Conservation (phyloP, 2,329 filamentous ascomycete genomes). For the Nemania abortiva region DNA sequence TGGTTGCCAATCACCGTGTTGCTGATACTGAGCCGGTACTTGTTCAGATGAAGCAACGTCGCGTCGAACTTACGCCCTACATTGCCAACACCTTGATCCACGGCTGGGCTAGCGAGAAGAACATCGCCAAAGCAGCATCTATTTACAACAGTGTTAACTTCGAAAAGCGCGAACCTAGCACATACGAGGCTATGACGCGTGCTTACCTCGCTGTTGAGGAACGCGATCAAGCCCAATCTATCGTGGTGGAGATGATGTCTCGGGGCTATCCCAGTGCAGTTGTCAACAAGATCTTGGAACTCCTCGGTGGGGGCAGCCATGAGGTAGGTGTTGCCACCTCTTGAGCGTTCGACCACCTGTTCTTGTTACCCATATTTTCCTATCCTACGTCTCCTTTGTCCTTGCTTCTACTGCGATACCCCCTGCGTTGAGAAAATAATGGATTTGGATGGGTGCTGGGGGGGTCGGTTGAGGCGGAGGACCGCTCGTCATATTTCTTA, state of each 20-base stretch:
- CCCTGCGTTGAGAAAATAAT: slow-evolving; percentile 47
- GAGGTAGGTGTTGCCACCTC: slow-evolving; percentile 53
- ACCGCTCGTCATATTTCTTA: slow-evolving; percentile 21
- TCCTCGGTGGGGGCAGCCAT: slow-evolving; percentile 73
- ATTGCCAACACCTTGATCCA: slow-evolving; percentile 99
- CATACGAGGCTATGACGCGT: slow-evolving; percentile 98
- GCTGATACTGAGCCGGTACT: slow-evolving; percentile 80
- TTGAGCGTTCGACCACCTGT: slow-evolving; percentile 27
- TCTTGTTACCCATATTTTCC: slow-evolving; percentile 22
- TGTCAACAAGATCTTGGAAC: slow-evolving; percentile 91
- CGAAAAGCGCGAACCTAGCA: slow-evolving; percentile 91
- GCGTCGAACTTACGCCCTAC: slow-evolving; percentile 92
- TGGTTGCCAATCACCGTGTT: slow-evolving; percentile 94
- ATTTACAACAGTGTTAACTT: slow-evolving; percentile 84
- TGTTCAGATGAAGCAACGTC: slow-evolving; percentile 76
- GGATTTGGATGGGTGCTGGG: slow-evolving; percentile 42
- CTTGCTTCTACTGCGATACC: slow-evolving; percentile 52
- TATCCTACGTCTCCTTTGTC: slow-evolving; percentile 47
- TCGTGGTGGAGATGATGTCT: slow-evolving; percentile 90
- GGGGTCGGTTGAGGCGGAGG: slow-evolving; percentile 47
- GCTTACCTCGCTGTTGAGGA: slow-evolving; percentile 89
- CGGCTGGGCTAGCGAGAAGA: slow-evolving; percentile 88
- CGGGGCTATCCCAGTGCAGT: slow-evolving; percentile 93
- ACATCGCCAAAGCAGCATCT: slow-evolving; percentile 80
- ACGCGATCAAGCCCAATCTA: slow-evolving; percentile 77